These are phyloP conservation scores for Lachnum nothofagi DNA, from an alignment of 2,329 filamentous ascomycete species.

Conservation along the genomic window DNA sequence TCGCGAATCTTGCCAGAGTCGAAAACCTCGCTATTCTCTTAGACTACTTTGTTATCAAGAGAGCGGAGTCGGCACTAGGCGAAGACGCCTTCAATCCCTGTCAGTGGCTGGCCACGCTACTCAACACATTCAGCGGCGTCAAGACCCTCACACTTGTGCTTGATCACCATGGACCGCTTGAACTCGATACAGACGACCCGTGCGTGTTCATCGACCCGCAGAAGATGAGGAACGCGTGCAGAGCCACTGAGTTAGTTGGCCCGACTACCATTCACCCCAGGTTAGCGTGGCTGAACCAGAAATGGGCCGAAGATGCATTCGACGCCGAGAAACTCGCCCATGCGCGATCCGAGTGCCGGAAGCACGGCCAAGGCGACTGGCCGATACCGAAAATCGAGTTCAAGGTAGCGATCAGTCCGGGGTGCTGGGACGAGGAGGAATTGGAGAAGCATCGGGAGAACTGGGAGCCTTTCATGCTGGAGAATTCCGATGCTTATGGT, in stretches of 20 bases:
- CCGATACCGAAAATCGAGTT: too few species aligned
- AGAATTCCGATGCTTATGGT: too few species aligned
- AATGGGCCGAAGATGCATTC: neutral
- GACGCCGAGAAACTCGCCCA: neutral
- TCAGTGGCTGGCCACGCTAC: neutral
- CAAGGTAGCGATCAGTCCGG: too few species aligned
- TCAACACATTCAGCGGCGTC: neutral
- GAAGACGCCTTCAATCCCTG: too few species aligned
- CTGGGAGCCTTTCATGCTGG: too few species aligned
- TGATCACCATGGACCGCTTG: neutral
- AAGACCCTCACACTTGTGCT: neutral
- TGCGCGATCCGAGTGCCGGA: too few species aligned
- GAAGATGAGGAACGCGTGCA: neutral
- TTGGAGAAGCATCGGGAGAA: too few species aligned
- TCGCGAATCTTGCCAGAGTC: neutral
- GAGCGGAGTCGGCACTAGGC: too few species aligned
- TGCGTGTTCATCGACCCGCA: neutral
- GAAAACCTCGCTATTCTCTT: neutral
- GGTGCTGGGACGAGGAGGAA: too few species aligned
- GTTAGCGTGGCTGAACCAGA: neutral
- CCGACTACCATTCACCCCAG: neutral
- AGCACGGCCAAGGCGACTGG: too few species aligned
- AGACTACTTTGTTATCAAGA: neutral
- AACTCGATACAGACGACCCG: neutral
- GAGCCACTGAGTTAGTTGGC: neutral